Conservation (phyloP, 306 rosid genomes). For the Bauhinia variegata region DNA sequence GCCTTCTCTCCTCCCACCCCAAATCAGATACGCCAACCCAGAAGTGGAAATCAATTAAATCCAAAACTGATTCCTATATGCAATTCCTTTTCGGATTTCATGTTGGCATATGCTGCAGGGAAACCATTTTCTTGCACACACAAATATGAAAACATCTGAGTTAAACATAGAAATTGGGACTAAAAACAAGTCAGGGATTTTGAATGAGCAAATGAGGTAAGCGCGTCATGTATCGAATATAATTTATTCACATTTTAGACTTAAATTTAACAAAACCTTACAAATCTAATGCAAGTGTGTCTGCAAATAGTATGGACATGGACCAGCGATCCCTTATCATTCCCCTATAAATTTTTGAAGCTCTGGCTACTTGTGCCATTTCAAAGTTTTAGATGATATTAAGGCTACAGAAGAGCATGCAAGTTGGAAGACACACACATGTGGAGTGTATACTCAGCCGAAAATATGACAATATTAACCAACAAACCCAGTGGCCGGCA, state of each 20-base stretch:
- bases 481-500: constrained; percentile 96
- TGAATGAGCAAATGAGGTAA: constrained; percentile 13
- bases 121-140: no score
- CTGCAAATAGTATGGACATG: neutral
- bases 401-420: neutral
- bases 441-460: neutral
- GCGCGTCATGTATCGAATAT: neutral
- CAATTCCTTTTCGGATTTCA: neutral
- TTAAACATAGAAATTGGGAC: no score
- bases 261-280: neutral
- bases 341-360: neutral
- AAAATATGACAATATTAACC: constrained; percentile 4
- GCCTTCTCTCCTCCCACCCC: no score
- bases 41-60: no score
- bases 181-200: neutral
- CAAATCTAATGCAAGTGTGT: neutral
- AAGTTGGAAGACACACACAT: constrained; percentile 8
- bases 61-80: no score
- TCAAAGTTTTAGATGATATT: constrained; percentile 20
- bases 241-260: neutral
- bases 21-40: no score
- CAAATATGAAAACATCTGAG: no score
- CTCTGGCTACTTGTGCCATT: constrained; percentile 1
- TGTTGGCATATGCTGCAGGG: neutral
- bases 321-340: no score